Base-by-base conservation (phyloP, 768 basidiomycete species). In the Austroboletus eburneus region DNA sequence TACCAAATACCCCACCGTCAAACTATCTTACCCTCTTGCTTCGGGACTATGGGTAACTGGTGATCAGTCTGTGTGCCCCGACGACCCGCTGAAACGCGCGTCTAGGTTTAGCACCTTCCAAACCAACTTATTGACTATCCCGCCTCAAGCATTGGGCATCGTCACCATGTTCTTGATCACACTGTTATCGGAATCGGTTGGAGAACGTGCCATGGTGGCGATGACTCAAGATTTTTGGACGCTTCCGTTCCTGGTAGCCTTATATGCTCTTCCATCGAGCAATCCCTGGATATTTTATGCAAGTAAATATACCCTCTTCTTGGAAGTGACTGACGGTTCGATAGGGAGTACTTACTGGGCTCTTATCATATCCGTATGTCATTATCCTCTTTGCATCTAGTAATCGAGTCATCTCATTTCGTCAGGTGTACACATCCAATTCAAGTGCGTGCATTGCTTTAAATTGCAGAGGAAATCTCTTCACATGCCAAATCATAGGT, bases 21-120 rank as follows among this genome's bases (percentile, higher is more conserved):
- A 71, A 72, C 1, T 86, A 86, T 56, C 72, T 85, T 20, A 81
- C 83, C 0, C 68, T 85, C 9, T 72, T 76, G 22, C 69, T 85
- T 9, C 70, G 75, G 4, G 64, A 76, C 36, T 69, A 79, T n/a
- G 81, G 79, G 73, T 73, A 20, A 46, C 18, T 8, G 3, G 9
- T 18, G 17, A 10, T 23, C 3, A 25, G 9, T 9, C n/a, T 27
- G 12, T 27, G 27, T 3, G 9, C 37, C 1, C n/a, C 7, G 30
- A 46, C 29, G 2, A 20, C 5, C 32, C 4, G 22, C 46, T 54
- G 23, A 50, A 39, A 2, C 24, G 10, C 21, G 39, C 12, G 2
- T 38, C 1, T 42, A 79, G 81, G 9, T 85, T 83, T 59, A 66
- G 62, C 42, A 85, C 82, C 5, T 78, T 83, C 58, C 57, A 73